phyloP scores from a whole-genome alignment of 495 filamentous ascomycete species.

The Lophium mytilinum region DNA sequence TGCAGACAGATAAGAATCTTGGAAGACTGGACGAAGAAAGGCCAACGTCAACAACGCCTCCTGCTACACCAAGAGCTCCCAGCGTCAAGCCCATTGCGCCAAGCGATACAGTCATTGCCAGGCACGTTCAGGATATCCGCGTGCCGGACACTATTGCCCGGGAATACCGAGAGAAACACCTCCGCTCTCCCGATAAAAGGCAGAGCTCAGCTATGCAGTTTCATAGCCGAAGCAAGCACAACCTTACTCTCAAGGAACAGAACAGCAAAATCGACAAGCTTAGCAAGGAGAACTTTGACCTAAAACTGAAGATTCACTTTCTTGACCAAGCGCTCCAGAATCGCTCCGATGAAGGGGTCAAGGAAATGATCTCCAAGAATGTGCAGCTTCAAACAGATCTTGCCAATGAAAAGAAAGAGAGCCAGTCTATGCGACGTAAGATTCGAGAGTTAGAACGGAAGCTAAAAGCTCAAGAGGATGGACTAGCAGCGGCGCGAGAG shows the following conservation, averaged over 20 bases:
- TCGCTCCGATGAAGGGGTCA: constrained; percentile 90
- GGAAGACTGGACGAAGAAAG: constrained; percentile 56
- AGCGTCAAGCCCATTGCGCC: constrained; percentile 47
- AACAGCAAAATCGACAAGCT: constrained; percentile 92
- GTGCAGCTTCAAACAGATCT: constrained; percentile 88
- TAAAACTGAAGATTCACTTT: constrained; percentile 97
- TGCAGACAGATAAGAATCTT: constrained; percentile 38
- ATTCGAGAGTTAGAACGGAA: constrained; percentile 82
- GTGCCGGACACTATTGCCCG: constrained; percentile 82
- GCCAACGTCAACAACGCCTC: constrained; percentile 37
- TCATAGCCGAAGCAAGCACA: constrained; percentile 57
- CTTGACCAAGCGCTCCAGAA: constrained; percentile 87
- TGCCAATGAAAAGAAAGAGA: constrained; percentile 79
- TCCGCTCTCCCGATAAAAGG: constrained; percentile 48
- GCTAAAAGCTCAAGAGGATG: constrained; percentile 61
- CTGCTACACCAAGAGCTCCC: constrained; percentile 46
- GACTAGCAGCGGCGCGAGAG: constrained; percentile 44
- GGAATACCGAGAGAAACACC: constrained; percentile 65
- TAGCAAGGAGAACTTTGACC: constrained; percentile 92
- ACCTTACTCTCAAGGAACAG: constrained; percentile 91
- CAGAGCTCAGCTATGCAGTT: constrained; percentile 20
- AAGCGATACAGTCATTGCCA: constrained; percentile 81
- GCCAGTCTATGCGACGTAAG: constrained; percentile 65
- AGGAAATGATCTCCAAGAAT: constrained; percentile 95
- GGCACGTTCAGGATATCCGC: constrained; percentile 78